Conservation (phyloP, 768 basidiomycete species). For the Leucosporidium yakuticum region DNA sequence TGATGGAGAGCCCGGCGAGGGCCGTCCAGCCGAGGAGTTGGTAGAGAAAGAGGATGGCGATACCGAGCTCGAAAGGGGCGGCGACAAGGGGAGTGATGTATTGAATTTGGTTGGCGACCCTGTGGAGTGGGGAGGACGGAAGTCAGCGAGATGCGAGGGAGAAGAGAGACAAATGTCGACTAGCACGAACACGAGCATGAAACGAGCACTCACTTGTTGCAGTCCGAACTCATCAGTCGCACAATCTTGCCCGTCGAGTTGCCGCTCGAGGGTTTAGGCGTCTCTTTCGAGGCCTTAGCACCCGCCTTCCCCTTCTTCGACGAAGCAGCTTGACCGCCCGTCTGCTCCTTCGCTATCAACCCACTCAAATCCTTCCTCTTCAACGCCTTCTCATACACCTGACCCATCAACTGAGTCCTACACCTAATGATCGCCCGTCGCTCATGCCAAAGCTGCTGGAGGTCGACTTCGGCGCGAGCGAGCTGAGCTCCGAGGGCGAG, state of each 20-base stretch:
- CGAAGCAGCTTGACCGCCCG: too few species aligned
- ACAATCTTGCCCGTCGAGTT: too few species aligned
- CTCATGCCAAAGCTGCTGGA: constrained; percentile 27
- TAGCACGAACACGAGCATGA: too few species aligned
- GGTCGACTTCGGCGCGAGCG: constrained; percentile 24
- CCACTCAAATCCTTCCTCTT: constrained; percentile 21
- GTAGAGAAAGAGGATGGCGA: neutral
- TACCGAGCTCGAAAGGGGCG: too few species aligned
- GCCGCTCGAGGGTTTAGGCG: constrained; percentile 4
- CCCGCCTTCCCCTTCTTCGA: neutral
- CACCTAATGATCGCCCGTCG: constrained; percentile 17
- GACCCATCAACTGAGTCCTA: constrained; percentile 12
- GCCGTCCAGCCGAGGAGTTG: constrained; percentile 28
- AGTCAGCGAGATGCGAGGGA: too few species aligned
- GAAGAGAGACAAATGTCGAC: too few species aligned
- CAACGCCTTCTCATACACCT: constrained; percentile 33
- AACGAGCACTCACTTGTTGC: neutral
- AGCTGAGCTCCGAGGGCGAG: constrained; percentile 30
- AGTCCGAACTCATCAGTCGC: neutral
- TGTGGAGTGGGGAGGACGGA: neutral
- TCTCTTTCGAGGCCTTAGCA: neutral
- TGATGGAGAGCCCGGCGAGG: constrained; percentile 22
- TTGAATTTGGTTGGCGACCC: constrained; percentile 14
- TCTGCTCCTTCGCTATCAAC: constrained; percentile 3
- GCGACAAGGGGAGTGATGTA: neutral